These are phyloP conservation scores for Neopestalotiopsis sp. DNA, from an alignment of 2,329 filamentous ascomycete genomes.

Conservation along the genomic window DNA sequence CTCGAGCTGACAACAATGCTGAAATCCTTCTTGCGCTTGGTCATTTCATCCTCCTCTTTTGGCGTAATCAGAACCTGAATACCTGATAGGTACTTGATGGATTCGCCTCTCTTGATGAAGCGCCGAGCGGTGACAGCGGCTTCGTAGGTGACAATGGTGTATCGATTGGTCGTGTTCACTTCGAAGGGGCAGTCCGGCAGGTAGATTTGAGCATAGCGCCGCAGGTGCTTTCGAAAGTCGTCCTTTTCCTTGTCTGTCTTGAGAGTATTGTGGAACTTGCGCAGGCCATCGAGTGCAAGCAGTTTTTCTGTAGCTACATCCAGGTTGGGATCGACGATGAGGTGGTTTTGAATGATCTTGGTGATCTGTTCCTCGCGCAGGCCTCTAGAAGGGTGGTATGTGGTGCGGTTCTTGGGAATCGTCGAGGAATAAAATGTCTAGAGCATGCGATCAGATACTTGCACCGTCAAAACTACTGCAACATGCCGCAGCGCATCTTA, in stretches of 20 bases:
- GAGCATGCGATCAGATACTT: slow-evolving; percentile 25
- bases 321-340: slow-evolving; percentile 77
- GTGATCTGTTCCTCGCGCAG: slow-evolving; percentile 70
- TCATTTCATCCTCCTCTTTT: slow-evolving; percentile 85
- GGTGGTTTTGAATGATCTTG: slow-evolving; percentile 66
- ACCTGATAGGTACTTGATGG: slow-evolving; percentile 88
- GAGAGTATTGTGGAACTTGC: slow-evolving; percentile 71
- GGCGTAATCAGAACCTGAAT: slow-evolving; percentile 92
- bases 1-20: slow-evolving; percentile 95
- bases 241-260: slow-evolving; percentile 80
- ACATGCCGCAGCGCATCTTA: slow-evolving; percentile 53
- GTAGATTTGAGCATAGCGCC: slow-evolving; percentile 92
- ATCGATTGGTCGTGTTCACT: slow-evolving; percentile 88
- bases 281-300: slow-evolving; percentile 74
- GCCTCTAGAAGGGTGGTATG: slow-evolving; percentile 84
- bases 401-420: slow-evolving; percentile 90
- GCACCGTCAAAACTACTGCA: neutral
- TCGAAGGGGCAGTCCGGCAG: slow-evolving; percentile 94
- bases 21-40: slow-evolving; percentile 87
- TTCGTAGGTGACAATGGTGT: slow-evolving; percentile 89
- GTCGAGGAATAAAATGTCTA: slow-evolving; percentile 96
- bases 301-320: slow-evolving; percentile 74
- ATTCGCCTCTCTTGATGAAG: slow-evolving; percentile 80
- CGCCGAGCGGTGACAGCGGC: slow-evolving; percentile 84
- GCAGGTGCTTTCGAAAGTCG: slow-evolving; percentile 84